Evolutionary conservation across 2,329 filamentous ascomycete species (phyloP).

Genomic region (Pseudocercospora pini-densiflorae): DNA sequence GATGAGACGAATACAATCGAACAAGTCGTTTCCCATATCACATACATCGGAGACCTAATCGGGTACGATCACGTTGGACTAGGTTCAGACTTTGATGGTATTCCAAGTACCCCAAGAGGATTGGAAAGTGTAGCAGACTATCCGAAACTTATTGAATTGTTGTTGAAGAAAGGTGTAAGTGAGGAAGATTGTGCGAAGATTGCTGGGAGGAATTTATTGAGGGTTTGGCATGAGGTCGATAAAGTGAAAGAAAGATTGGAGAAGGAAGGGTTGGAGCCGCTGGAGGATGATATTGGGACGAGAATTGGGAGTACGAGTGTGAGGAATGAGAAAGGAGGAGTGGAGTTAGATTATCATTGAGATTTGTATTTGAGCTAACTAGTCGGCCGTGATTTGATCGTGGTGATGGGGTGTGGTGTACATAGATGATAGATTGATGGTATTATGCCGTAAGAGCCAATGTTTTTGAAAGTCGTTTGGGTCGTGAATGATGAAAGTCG

Average conservation of each 20-base stretch:
- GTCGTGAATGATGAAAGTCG: neutral
- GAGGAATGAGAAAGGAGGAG: conserved; percentile 5
- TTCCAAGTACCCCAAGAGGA: conserved; percentile 67
- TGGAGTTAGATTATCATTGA: conserved; percentile 2
- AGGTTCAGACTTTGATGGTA: conserved; percentile 89
- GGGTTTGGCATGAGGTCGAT: conserved; percentile 84
- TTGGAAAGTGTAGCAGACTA: conserved; percentile 86
- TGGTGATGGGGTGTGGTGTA: neutral
- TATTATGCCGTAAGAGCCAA: neutral
- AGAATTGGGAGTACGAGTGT: conserved; percentile 15
- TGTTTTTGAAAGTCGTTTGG: neutral
- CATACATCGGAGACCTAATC: conserved; percentile 79
- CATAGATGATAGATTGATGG: neutral
- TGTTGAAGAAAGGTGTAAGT: conserved; percentile 74
- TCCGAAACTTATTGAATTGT: conserved; percentile 75
- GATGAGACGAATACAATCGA: conserved; percentile 72
- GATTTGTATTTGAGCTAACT: neutral
- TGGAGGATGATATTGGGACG: conserved; percentile 48
- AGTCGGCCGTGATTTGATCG: neutral
- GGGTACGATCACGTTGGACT: conserved; percentile 88
- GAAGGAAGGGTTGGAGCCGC: conserved; percentile 44
- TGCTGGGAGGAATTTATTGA: conserved; percentile 77
- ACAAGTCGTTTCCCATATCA: conserved; percentile 80
- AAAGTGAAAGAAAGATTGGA: conserved; percentile 70
- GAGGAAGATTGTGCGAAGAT: conserved; percentile 76